Conservation (phyloP, 495 filamentous ascomycete species). For the Xylaria sp. region DNA sequence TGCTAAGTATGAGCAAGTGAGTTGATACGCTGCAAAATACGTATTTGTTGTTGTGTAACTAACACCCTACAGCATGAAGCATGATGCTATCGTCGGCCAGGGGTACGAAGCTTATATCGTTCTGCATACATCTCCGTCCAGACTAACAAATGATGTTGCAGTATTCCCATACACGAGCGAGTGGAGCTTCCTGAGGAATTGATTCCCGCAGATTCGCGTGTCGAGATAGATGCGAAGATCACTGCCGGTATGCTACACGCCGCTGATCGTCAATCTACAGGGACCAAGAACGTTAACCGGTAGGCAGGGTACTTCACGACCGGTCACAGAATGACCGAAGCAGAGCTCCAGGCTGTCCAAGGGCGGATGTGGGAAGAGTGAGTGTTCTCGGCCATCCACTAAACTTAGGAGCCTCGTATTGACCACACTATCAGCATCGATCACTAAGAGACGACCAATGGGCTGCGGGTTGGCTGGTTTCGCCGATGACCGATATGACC, state of each 20-base stretch:
- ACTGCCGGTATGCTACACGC: slow-evolving; percentile 77
- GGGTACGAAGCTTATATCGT: slow-evolving; percentile 59
- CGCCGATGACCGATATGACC: slow-evolving; percentile 23
- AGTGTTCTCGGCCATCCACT: slow-evolving; percentile 41
- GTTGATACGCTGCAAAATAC: slow-evolving; percentile 39
- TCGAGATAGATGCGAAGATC: slow-evolving; percentile 99
- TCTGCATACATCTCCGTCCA: slow-evolving; percentile 21
- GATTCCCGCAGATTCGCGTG: slow-evolving; percentile 93
- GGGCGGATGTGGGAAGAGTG: slow-evolving; percentile 93
- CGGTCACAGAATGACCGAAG: slow-evolving; percentile 85
- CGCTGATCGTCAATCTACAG: slow-evolving; percentile 30
- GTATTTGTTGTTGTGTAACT: slow-evolving; percentile 30
- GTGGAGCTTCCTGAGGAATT: slow-evolving; percentile 92
- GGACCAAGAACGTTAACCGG: slow-evolving; percentile 33
- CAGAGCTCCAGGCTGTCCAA: slow-evolving; percentile 83
- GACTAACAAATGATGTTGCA: slow-evolving; percentile 40
- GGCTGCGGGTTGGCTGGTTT: slow-evolving; percentile 12
- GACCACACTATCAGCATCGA: slow-evolving; percentile 52
- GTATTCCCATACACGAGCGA: slow-evolving; percentile 89
- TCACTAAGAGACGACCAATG: slow-evolving; percentile 40
- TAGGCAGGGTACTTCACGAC: slow-evolving; percentile 77
- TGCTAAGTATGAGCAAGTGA: slow-evolving; percentile 98
- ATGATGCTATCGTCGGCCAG: slow-evolving; percentile 96
- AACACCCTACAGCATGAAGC: slow-evolving; percentile 77
- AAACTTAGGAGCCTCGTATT: slow-evolving; percentile 33